Conservation (phyloP, 106 monocot species). For the Platanthera zijinensis region DNA sequence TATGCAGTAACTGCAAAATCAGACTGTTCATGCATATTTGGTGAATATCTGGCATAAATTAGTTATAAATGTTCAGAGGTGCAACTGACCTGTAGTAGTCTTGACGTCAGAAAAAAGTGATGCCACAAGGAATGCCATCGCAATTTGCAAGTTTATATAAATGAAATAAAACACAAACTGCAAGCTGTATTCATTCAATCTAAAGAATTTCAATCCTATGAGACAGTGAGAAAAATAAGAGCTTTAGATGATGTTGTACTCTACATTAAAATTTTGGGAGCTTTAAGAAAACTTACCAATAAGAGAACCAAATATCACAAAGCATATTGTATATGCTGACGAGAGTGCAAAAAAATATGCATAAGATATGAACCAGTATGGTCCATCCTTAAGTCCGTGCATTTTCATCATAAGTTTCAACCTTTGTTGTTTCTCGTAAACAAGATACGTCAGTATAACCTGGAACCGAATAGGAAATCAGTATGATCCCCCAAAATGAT, state of each 20-base stretch:
- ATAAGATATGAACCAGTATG: conserved; percentile 87
- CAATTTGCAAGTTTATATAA: conserved; percentile 71
- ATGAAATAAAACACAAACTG: conserved; percentile 72
- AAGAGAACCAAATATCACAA: conserved; percentile 62
- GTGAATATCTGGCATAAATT: not conserved
- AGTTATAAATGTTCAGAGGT: not conserved
- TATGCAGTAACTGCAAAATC: conserved; percentile 43
- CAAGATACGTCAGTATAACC: conserved; percentile 60
- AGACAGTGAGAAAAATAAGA: not conserved
- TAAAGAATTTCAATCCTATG: conserved; percentile 67
- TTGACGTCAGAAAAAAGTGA: conserved; percentile 52
- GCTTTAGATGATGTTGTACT: not conserved
- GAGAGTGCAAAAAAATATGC: conserved; percentile 66
- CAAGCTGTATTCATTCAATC: conserved; percentile 56
- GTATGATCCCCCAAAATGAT: not conserved
- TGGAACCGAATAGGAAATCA: conserved; percentile 12
- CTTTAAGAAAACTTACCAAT: conserved; percentile 36
- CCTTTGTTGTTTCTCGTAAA: conserved; percentile 75
- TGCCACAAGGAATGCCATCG: conserved; percentile 51
- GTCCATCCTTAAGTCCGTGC: conserved; percentile 75
- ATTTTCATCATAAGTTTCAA: conserved; percentile 90
- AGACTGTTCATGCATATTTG: not conserved
- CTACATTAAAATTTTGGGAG: not conserved
- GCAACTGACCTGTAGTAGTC: conserved; percentile 44
- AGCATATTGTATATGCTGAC: conserved; percentile 47